Evolutionary conservation across 2,329 filamentous ascomycete species (phyloP).

Genomic region (Pseudogymnoascus sp.): DNA sequence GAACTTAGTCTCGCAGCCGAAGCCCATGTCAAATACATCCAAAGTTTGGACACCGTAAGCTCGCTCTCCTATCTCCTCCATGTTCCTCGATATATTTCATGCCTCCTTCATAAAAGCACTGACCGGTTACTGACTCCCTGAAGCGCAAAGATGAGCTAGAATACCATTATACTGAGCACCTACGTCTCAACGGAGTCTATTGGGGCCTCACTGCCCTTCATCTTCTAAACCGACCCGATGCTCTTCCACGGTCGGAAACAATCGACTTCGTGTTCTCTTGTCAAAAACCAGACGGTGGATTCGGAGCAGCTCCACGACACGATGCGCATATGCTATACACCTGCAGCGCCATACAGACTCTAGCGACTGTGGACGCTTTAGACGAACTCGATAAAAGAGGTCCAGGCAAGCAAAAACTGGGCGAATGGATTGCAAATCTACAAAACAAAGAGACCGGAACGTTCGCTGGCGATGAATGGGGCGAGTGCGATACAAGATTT

Average conservation of each 20-base stretch:
- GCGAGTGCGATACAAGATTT: slow-evolving; percentile 91
- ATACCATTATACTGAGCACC: slow-evolving; percentile 95
- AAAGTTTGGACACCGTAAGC: slow-evolving; percentile 77
- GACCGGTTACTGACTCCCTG: slow-evolving; percentile 27
- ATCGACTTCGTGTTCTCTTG: slow-evolving; percentile 96
- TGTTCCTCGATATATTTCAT: slow-evolving; percentile 14
- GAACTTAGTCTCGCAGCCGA: slow-evolving; percentile 28
- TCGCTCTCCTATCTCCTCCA: slow-evolving; percentile 18
- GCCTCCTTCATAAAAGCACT: slow-evolving; percentile 13
- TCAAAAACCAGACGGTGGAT: slow-evolving; percentile 79
- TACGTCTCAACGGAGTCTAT: slow-evolving; percentile 91
- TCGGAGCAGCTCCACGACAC: slow-evolving; percentile 87
- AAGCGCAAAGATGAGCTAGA: slow-evolving; percentile 87
- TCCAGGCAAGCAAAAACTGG: slow-evolving; percentile 49
- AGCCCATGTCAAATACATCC: slow-evolving; percentile 82
- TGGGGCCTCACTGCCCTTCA: slow-evolving; percentile 90
- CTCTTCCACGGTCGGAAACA: slow-evolving; percentile 69
- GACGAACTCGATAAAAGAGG: slow-evolving; percentile 68
- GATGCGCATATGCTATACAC: slow-evolving; percentile 96
- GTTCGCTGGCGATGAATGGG: slow-evolving; percentile 93
- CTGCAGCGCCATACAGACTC: slow-evolving; percentile 86
- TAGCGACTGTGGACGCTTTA: slow-evolving; percentile 77
- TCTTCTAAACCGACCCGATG: slow-evolving; percentile 71
- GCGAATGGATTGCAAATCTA: slow-evolving; percentile 72
- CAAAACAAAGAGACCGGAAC: slow-evolving; percentile 77